Conservation (phyloP, 176 grass and related monocot species). For the Musa itinerans region DNA sequence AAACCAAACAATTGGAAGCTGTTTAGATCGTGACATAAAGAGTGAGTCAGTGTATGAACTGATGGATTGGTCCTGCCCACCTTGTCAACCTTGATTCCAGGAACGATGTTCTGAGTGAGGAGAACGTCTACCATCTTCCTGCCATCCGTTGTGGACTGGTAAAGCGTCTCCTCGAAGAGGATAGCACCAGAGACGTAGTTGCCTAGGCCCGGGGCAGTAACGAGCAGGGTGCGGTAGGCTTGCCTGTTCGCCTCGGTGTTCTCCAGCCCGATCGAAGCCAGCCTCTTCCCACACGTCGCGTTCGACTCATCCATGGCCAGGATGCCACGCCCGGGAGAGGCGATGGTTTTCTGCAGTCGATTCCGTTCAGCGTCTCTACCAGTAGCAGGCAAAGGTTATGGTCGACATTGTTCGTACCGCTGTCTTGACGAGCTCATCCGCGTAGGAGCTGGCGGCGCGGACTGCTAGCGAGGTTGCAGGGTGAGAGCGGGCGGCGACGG, state of each 20-base stretch:
- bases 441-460: slow-evolving; percentile 14
- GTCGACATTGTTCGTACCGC: neutral
- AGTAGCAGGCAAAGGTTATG: neutral
- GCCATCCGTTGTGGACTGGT: slow-evolving; percentile 13
- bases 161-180: slow-evolving; percentile 21
- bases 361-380: neutral
- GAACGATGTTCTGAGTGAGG: slow-evolving; percentile 11
- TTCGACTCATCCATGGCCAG: slow-evolving; percentile 25
- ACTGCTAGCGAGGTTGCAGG: slow-evolving; percentile 6
- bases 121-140: slow-evolving; percentile 18
- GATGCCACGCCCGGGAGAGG: slow-evolving; percentile 17
- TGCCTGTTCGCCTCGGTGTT: slow-evolving; percentile 20
- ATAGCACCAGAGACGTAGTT: slow-evolving; percentile 22
- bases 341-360: slow-evolving; percentile 8
- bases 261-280: slow-evolving; percentile 14
- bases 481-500: neutral
- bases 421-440: slow-evolving; percentile 19
- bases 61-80: neutral
- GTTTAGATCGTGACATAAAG: neutral
- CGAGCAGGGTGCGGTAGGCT: slow-evolving; percentile 18
- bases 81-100: slow-evolving; percentile 23
- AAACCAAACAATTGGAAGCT: neutral
- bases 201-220: slow-evolving; percentile 4
- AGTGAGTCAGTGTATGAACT: neutral
- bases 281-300: slow-evolving; percentile 16